phyloP scores from a whole-genome alignment of 2,329 filamentous ascomycete genomes.

The Corynespora cassiicola region DNA sequence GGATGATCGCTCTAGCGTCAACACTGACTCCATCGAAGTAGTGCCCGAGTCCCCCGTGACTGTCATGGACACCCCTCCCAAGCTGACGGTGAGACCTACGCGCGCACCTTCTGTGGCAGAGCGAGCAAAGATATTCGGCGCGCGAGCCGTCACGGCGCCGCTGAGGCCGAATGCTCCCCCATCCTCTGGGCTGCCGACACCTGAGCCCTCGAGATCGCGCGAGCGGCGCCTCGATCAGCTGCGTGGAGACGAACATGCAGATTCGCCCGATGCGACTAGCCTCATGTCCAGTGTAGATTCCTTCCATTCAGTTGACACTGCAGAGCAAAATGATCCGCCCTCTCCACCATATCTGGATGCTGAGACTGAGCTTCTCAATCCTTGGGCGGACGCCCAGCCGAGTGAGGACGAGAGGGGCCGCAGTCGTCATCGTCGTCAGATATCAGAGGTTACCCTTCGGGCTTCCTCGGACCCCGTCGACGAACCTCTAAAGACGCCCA shows the following conservation, averaged over 20 bases:
- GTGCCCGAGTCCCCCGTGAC: slow-evolving; percentile 28
- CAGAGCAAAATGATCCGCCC: slow-evolving; percentile 31
- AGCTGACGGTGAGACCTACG: slow-evolving; percentile 14
- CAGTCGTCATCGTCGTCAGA: slow-evolving; percentile 40
- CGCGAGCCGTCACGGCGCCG: slow-evolving; percentile 36
- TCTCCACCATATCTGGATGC: slow-evolving; percentile 41
- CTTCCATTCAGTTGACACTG: slow-evolving; percentile 42
- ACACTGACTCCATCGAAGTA: slow-evolving; percentile 37
- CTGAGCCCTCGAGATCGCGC: too few species aligned
- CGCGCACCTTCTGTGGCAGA: slow-evolving; percentile 36
- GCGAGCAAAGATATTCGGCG: slow-evolving; percentile 35
- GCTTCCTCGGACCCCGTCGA: slow-evolving; percentile 24
- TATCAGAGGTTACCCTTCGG: slow-evolving; percentile 45
- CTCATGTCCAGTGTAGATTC: slow-evolving; percentile 43
- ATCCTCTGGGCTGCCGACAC: too few species aligned
- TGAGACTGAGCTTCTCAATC: slow-evolving; percentile 32
- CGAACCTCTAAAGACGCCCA: too few species aligned
- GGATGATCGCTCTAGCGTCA: slow-evolving; percentile 41
- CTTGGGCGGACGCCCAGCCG: slow-evolving; percentile 27
- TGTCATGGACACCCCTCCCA: slow-evolving; percentile 21
- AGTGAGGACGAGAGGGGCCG: slow-evolving; percentile 30
- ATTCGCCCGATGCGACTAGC: slow-evolving; percentile 38
- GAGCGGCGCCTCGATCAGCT: too few species aligned
- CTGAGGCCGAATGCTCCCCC: neutral
- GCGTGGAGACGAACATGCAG: slow-evolving; percentile 29